Evolutionary conservation across 352 stramenopile genomes (phyloP).

Genomic region (Pythium coloratum): DNA sequence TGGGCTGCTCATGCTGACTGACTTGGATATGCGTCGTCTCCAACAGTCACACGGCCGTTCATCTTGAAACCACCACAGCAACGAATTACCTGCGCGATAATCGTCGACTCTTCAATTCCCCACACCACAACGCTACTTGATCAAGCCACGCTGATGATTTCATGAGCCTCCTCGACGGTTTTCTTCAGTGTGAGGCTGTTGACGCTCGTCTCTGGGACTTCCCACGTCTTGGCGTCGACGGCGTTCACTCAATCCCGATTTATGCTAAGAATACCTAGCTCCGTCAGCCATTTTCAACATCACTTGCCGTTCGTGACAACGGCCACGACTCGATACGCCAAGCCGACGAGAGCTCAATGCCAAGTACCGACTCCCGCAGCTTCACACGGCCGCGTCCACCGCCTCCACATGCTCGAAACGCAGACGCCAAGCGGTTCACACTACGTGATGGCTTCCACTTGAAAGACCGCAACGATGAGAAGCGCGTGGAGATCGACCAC

Average conservation of each 20-base stretch:
- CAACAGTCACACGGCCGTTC: neutral
- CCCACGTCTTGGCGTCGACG: neutral
- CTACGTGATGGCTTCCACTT: slow-evolving; percentile 76
- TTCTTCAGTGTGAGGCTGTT: no score
- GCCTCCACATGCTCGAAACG: neutral
- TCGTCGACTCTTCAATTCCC: no score
- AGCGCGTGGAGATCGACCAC: slow-evolving; percentile 41
- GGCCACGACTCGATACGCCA: neutral
- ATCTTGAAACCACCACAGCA: no score
- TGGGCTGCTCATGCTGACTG: neutral
- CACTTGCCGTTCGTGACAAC: neutral
- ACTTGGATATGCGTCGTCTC: neutral
- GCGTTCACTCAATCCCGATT: neutral
- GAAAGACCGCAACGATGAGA: slow-evolving; percentile 55
- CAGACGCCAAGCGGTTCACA: slow-evolving; percentile 45
- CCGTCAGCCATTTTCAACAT: neutral
- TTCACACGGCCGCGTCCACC: slow-evolving; percentile 7
- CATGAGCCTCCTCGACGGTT: no score
- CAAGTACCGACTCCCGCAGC: neutral
- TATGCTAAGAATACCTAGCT: neutral
- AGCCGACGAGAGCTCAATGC: neutral
- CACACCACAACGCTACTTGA: no score
- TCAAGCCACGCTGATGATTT: no score
- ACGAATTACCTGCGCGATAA: no score
- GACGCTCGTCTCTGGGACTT: neutral